A percentile compares a stretch with the other conserved stretches of the same genome.
Conservation (phyloP, 2,329 filamentous ascomycete species). For the Knoxdaviesia proteae region DNA sequence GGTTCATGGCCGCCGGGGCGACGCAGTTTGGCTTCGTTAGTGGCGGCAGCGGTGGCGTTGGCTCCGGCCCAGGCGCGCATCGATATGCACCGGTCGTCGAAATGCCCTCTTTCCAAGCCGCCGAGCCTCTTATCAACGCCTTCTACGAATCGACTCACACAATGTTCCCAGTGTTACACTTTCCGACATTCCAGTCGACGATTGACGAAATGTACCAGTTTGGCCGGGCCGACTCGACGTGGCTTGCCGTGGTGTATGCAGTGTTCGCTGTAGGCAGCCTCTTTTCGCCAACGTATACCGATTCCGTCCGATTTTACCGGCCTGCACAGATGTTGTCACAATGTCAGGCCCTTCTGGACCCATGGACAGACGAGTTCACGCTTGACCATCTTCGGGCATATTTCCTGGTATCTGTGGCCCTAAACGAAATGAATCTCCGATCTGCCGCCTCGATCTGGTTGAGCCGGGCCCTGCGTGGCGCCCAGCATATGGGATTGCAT, state of each 20-base stretch:
- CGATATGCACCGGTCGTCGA: constrained; percentile 30
- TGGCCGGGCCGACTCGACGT: constrained; percentile 33
- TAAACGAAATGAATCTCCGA: constrained; percentile 71
- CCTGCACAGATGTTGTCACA: constrained; percentile 48
- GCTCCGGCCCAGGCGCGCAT: too few relatives aligned
- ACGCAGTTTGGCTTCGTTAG: constrained; percentile 28
- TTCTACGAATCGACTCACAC: constrained; percentile 63
- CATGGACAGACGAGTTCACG: constrained; percentile 60
- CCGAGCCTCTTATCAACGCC: constrained; percentile 51
- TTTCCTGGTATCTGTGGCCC: constrained; percentile 55
- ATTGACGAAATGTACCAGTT: constrained; percentile 52
- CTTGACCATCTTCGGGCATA: constrained; percentile 56
- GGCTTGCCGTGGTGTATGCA: constrained; percentile 57
- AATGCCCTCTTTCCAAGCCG: constrained; percentile 47
- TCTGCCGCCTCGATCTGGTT: constrained; percentile 76
- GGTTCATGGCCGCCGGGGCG: too few relatives aligned
- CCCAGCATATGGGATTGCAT: constrained; percentile 70
- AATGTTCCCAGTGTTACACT: constrained; percentile 71
- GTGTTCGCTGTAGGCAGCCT: constrained; percentile 68
- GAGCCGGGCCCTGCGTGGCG: constrained; percentile 55
- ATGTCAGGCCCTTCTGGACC: constrained; percentile 49
- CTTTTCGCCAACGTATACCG: constrained; percentile 35
- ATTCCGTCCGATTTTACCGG: constrained; percentile 28
- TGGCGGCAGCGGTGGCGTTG: too few relatives aligned
- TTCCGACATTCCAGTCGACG: constrained; percentile 59